Base-by-base conservation (phyloP, 192 early-diverging fungal species). In the Podila minutissima region DNA sequence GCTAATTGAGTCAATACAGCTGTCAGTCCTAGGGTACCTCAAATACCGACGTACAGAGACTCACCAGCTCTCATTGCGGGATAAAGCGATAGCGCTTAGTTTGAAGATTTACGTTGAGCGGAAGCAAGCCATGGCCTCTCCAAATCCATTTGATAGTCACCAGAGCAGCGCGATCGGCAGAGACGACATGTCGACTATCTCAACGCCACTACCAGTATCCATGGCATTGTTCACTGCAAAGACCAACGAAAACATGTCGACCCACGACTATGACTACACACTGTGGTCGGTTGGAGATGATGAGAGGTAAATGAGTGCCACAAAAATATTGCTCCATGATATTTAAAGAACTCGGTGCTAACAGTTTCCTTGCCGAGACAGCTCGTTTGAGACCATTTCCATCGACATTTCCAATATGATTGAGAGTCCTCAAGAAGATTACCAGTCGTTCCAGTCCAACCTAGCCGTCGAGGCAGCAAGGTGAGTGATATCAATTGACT, bases 401-500 rank as follows among this genome's bases (percentile, higher is more conserved):
- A 67, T 73, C 9, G 48, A 73, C n/a, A 61, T 69, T 17, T 81
- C 77, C 9, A 81, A 81, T 35, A 81, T 81, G 77, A 69, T 81
- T 6, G 77, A 81, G 51, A 81, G 77, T 37, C 77, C 77, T 17
- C 77, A 81, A 9, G 77, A 81, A 26, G 77, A 81, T 12, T 81
- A 81, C n/a, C 77, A 81, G 22, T 81, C 77, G 1, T 81, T 81
- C 60, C 77, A 81, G 61, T 81, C 77, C 67, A 81, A 81, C 35
- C 66, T 81, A 12, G 77, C 77, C 12, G 10, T 58, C 0, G 67
- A 66, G 2, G 71, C 69, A 13, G 68, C 77, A 35, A 61, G 77
- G 77, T 81, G 69, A 46, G 41, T 15, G 15, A 17, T 4, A 17
- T 13, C 11, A 17, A 46, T 2, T 46, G 41, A 46, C 2, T 4